Evolutionary conservation across 768 basidiomycete species (phyloP), one percentile per base, ranked within the genome.

Genomic region (Tricholoma sp.): DNA sequence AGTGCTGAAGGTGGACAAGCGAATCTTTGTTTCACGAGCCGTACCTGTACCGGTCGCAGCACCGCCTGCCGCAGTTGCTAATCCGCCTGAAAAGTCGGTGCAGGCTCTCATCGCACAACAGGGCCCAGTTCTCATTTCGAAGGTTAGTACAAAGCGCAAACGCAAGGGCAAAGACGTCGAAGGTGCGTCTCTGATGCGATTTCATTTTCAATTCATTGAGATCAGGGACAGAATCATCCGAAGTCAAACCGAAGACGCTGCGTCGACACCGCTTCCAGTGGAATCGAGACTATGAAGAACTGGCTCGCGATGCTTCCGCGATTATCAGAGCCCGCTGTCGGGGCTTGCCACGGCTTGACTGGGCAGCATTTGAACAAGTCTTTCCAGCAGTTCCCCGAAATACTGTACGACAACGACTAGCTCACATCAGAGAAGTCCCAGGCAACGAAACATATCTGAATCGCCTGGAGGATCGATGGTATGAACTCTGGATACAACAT

Each of bases 251-350:
- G 39, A 64, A 63, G 20, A 53, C 64, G 13, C 61, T 64, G 45
- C 76, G 87, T 52, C 79, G 89, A 15, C 80, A 84, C 49, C 78
- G 86, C 54, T 92, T 93, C 66, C 82, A 83, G 49, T 98, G 93
- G 94, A 91, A 82, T 54, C 71, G 80, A 39, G 91, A 95, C 50
- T 92, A 86, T 55, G 94, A 98, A 55, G 96, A 98, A 58, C 80
- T 94, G 37, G 86, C 88, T 24, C 82, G 88, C 53, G 96, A 98
- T 65, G 87, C 88, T 0, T 86, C 84, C 47, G 88, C 83, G 10
- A 86, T 98, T 60, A 82, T 98, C 56, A 82, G 82, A 62, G 88
- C 87, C 34, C 87, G 95, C 13, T 89, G 88, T 64, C 80, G 89
- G 37, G 66, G 73, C 56, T 68, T 76, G 13, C 72, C 80, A 33